Evolutionary conservation across 305 asterid genomes (phyloP).

Genomic region (Salvia sclarea): DNA sequence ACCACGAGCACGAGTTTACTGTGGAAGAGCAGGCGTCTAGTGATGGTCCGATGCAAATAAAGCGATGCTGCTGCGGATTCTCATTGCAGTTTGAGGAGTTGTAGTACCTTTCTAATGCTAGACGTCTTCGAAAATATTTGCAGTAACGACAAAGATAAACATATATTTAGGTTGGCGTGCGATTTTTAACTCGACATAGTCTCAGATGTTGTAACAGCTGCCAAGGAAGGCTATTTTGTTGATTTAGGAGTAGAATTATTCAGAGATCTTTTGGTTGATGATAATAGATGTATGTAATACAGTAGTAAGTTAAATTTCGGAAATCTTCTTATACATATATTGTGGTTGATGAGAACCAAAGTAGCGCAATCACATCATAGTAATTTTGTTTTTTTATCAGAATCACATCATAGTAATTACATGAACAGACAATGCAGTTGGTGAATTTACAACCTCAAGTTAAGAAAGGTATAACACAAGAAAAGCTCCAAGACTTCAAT

Average conservation of each 20-base stretch:
- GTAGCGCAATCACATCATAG: neutral
- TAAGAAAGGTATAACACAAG: neutral
- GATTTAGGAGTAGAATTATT: neutral
- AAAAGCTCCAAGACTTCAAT: neutral
- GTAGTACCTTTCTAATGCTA: conserved; percentile 30
- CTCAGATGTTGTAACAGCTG: neutral
- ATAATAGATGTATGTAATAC: neutral
- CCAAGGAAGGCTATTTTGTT: neutral
- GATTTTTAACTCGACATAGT: neutral
- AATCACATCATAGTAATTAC: neutral
- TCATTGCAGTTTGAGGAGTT: conserved; percentile 70
- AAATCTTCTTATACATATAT: neutral
- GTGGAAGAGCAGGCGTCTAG: conserved; percentile 50
- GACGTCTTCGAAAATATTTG: conserved; percentile 1
- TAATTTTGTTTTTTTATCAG: too few relatives aligned
- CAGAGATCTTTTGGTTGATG: neutral
- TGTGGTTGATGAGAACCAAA: neutral
- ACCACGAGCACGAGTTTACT: conserved; percentile 63
- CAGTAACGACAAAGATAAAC: neutral
- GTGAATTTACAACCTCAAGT: neutral
- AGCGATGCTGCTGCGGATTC: conserved; percentile 81
- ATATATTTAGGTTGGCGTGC: neutral
- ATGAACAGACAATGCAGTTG: neutral
- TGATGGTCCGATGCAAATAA: conserved; percentile 49
- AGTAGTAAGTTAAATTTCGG: neutral